These are phyloP conservation scores for Mortierella sp. DNA, from an alignment of 371 early-diverging fungal species.

Conservation along the genomic window DNA sequence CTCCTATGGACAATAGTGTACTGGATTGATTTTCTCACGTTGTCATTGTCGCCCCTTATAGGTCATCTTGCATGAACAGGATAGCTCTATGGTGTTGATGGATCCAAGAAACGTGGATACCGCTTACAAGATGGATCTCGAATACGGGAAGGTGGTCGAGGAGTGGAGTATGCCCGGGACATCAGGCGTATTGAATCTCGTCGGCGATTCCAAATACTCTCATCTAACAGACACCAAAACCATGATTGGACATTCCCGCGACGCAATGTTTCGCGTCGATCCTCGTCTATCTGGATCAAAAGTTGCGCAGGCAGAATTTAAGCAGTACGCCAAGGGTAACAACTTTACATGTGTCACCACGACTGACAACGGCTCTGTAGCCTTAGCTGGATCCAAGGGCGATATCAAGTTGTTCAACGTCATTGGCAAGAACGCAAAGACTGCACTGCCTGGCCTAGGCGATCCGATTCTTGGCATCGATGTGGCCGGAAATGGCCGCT, in stretches of 20 bases:
- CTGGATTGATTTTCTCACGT: background rate
- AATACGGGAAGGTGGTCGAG: constrained; percentile 91
- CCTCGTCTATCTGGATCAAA: constrained; percentile 81
- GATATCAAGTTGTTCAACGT: constrained; percentile 89
- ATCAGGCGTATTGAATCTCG: constrained; percentile 59
- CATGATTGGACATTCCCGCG: constrained; percentile 84
- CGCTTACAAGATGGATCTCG: constrained; percentile 91
- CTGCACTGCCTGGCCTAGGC: constrained; percentile 89
- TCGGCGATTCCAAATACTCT: constrained; percentile 83
- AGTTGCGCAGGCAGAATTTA: constrained; percentile 69
- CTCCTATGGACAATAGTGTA: background rate
- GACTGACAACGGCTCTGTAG: constrained; percentile 84
- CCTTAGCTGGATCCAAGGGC: constrained; percentile 88
- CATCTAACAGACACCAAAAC: constrained; percentile 77
- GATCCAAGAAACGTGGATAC: constrained; percentile 69
- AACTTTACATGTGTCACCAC: constrained; percentile 83
- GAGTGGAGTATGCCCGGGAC: constrained; percentile 82
- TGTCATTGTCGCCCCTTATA: constrained; percentile 1
- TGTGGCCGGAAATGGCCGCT: constrained; percentile 89
- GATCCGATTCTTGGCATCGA: constrained; percentile 91
- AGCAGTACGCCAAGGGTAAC: constrained; percentile 74
- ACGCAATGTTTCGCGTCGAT: constrained; percentile 90
- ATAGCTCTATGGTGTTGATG: constrained; percentile 79
- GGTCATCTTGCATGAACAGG: constrained; percentile 84
- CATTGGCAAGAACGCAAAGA: constrained; percentile 88